Percentiles rank a stretch among this genome's conserved stretches.
phyloP scores from a whole-genome alignment of 495 filamentous ascomycete genomes.

The Penicillium alfredii region DNA sequence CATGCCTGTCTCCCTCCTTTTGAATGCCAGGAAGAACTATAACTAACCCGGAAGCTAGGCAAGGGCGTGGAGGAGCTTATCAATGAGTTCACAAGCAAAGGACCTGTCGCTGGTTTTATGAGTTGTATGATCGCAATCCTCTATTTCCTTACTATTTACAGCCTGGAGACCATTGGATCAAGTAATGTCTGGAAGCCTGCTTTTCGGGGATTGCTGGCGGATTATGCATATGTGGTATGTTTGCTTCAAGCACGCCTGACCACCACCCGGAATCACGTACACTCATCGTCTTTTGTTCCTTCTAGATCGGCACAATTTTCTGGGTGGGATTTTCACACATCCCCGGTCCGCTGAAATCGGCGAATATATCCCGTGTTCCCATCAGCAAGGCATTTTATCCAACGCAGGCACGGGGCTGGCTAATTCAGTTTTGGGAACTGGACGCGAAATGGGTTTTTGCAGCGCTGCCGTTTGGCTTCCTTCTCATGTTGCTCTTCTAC shows the following conservation, averaged over 20 bases:
- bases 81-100: slow-evolving; percentile 12
- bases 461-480: slow-evolving; percentile 71
- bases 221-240: slow-evolving; percentile 19
- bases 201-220: slow-evolving; percentile 12
- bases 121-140: slow-evolving; percentile 16
- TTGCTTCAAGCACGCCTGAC: too few relatives aligned
- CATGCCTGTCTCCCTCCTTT: slow-evolving; percentile 41
- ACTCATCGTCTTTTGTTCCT: too few relatives aligned
- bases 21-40: not conserved
- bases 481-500: slow-evolving; percentile 75
- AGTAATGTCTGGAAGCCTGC: slow-evolving; percentile 12
- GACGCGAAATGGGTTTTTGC: slow-evolving; percentile 62
- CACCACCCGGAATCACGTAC: too few relatives aligned
- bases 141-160: slow-evolving; percentile 16
- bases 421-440: slow-evolving; percentile 77
- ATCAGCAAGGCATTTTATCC: slow-evolving; percentile 67
- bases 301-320: slow-evolving; percentile 62
- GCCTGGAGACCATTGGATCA: slow-evolving; percentile 11
- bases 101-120: slow-evolving; percentile 9
- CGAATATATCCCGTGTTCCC: slow-evolving; percentile 53
- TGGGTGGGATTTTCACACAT: slow-evolving; percentile 76
- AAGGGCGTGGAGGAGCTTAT: slow-evolving; percentile 19
- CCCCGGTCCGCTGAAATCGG: slow-evolving; percentile 53
- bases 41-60: slow-evolving; percentile 2
- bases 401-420: slow-evolving; percentile 64